A percentile compares a stretch with the other conserved stretches of the same genome.
Conservation (phyloP, 768 basidiomycete genomes). For the Pluteus cervinus region DNA sequence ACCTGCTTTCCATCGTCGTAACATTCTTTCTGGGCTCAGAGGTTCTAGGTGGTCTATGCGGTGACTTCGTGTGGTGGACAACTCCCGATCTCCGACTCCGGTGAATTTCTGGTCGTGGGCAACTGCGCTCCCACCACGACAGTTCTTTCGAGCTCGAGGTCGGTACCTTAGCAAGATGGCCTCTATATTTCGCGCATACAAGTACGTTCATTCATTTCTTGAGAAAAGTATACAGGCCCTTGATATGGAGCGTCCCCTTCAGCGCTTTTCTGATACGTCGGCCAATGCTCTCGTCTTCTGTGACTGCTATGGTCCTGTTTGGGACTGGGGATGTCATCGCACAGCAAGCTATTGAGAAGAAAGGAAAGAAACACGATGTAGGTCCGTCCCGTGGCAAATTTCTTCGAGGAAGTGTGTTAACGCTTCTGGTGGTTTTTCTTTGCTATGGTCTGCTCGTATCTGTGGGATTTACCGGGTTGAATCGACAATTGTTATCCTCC, state of each 20-base stretch:
- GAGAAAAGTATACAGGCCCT: not conserved
- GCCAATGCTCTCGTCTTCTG: conserved; percentile 58
- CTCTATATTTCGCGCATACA: conserved; percentile 30
- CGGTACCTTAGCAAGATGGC: too few species aligned
- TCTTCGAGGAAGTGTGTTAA: not conserved
- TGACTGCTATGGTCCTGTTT: conserved; percentile 62
- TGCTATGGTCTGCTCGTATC: conserved; percentile 1
- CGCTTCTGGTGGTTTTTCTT: not conserved
- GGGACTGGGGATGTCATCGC: conserved; percentile 77
- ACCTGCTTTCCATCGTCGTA: too few species aligned
- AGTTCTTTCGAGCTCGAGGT: too few species aligned
- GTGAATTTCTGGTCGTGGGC: too few species aligned
- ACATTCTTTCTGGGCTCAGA: too few species aligned
- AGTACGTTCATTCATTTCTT: conserved; percentile 18
- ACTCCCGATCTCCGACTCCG: too few species aligned
- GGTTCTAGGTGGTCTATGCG: too few species aligned
- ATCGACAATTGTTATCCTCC: not conserved
- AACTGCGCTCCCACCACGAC: too few species aligned
- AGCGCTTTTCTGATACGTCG: conserved; percentile 57
- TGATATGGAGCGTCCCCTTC: conserved; percentile 2
- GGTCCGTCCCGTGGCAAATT: conserved; percentile 21
- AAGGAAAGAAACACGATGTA: conserved; percentile 72
- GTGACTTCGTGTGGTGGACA: too few species aligned
- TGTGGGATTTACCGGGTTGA: not conserved
- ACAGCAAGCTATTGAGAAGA: conserved; percentile 77